These are phyloP conservation scores for Ogataea paraovalis DNA, from an alignment of 805 yeast genomes.

Conservation along the genomic window DNA sequence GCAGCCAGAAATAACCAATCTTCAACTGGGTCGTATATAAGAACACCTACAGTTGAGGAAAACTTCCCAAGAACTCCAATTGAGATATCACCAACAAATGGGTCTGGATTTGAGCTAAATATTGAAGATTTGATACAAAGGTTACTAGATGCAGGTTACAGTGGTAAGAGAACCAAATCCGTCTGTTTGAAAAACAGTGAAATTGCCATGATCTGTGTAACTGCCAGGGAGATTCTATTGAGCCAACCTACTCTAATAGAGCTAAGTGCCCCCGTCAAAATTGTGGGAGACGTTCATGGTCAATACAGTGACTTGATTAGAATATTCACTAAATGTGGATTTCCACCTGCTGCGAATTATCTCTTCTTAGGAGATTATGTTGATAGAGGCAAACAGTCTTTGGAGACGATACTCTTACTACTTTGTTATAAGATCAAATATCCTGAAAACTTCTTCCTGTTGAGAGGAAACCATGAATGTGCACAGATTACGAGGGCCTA, in stretches of 20 bases:
- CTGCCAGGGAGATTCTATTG: constrained; percentile 84
- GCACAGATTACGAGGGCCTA: constrained; percentile 95
- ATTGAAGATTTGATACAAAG: constrained; percentile 89
- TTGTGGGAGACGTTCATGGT: constrained; percentile 95
- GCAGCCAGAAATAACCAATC: constrained; percentile 1
- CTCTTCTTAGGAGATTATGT: constrained; percentile 95
- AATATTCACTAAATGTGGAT: constrained; percentile 91
- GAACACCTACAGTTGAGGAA: constrained; percentile 7
- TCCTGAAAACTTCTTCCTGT: constrained; percentile 90
- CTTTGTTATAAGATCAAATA: constrained; percentile 93
- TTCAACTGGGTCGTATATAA: background rate
- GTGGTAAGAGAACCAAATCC: constrained; percentile 87
- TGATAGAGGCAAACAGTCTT: constrained; percentile 93
- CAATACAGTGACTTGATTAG: constrained; percentile 90
- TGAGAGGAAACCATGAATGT: constrained; percentile 96
- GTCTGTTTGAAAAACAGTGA: constrained; percentile 89
- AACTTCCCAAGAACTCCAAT: constrained; percentile 18
- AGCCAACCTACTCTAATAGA: constrained; percentile 89
- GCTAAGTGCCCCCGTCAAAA: constrained; percentile 79
- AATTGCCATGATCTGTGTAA: constrained; percentile 79
- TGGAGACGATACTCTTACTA: constrained; percentile 84
- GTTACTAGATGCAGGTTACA: constrained; percentile 90
- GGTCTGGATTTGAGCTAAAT: constrained; percentile 11
- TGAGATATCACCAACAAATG: constrained; percentile 9
- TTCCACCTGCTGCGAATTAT: constrained; percentile 92